Percentiles rank a stretch among this genome's conserved stretches.
phyloP scores from a whole-genome alignment of 208 protist species.

The Trichomonas vaginalis region DNA sequence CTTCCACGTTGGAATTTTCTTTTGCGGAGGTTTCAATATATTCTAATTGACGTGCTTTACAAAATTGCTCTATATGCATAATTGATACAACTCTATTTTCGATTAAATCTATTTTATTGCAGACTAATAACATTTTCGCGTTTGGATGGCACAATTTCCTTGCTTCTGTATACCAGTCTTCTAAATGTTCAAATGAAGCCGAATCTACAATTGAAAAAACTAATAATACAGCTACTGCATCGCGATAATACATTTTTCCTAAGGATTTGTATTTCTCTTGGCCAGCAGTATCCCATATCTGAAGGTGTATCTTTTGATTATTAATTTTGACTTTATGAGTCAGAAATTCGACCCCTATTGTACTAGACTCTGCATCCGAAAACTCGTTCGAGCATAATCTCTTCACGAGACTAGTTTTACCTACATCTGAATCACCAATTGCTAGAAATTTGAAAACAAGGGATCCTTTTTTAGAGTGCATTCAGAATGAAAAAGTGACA shows the following conservation, averaged over 20 bases:
- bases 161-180: neutral
- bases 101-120: slow-evolving; percentile 17
- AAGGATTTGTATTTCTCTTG: neutral
- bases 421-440: neutral
- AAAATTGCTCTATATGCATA: neutral
- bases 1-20: neutral
- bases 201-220: neutral
- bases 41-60: neutral
- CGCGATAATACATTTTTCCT: neutral
- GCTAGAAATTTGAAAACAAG: neutral
- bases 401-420: neutral
- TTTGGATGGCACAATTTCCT: neutral
- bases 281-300: slow-evolving; percentile 8
- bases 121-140: neutral
- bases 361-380: neutral
- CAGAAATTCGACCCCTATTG: neutral
- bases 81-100: neutral
- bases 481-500: no score
- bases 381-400: neutral
- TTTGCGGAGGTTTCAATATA: slow-evolving; percentile 10
- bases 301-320: neutral
- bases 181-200: neutral
- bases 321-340: neutral
- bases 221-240: neutral
- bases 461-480: neutral